Percentiles rank a stretch among this genome's conserved stretches.
Evolutionary conservation across 2,329 filamentous ascomycete genomes (phyloP).

Genomic region (Cordyceps cicadae): DNA sequence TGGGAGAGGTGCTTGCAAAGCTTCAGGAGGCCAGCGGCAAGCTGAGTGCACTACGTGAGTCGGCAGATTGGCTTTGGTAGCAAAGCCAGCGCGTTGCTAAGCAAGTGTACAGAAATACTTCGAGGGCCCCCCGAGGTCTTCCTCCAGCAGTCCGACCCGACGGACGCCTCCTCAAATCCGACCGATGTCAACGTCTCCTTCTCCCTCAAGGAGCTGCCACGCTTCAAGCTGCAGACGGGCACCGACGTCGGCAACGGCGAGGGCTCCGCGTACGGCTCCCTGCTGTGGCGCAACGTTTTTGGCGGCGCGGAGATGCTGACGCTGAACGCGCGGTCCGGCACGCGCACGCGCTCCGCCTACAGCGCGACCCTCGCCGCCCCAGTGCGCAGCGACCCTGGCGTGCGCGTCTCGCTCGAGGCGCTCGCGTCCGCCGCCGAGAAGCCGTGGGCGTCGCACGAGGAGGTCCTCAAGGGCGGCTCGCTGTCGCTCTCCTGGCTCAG

Average conservation of each 20-base stretch:
- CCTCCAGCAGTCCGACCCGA: constrained; percentile 65
- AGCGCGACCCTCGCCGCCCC: constrained; percentile 79
- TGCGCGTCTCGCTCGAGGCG: constrained; percentile 69
- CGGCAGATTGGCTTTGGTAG: not conserved
- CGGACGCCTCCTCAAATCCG: constrained; percentile 59
- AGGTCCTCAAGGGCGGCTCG: constrained; percentile 70
- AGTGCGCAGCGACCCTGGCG: constrained; percentile 73
- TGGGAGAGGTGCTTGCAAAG: constrained; percentile 69
- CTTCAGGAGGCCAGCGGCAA: constrained; percentile 64
- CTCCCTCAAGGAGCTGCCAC: constrained; percentile 71
- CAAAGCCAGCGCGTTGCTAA: constrained; percentile 15
- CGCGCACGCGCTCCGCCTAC: constrained; percentile 84
- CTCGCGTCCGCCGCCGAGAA: constrained; percentile 81
- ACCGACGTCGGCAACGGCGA: constrained; percentile 92
- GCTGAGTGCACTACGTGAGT: constrained; percentile 70
- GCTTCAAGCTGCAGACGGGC: constrained; percentile 83
- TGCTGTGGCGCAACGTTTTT: constrained; percentile 84
- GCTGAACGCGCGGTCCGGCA: constrained; percentile 80
- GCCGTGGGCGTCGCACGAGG: constrained; percentile 89
- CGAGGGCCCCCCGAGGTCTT: constrained; percentile 74
- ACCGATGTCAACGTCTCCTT: constrained; percentile 80
- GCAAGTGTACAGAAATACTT: constrained; percentile 61
- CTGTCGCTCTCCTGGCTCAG: constrained; percentile 70
- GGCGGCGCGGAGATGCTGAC: constrained; percentile 87
- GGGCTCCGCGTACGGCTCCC: constrained; percentile 84